Conservation (phyloP, 768 basidiomycete genomes). For the Hirschioporus abietinus region DNA sequence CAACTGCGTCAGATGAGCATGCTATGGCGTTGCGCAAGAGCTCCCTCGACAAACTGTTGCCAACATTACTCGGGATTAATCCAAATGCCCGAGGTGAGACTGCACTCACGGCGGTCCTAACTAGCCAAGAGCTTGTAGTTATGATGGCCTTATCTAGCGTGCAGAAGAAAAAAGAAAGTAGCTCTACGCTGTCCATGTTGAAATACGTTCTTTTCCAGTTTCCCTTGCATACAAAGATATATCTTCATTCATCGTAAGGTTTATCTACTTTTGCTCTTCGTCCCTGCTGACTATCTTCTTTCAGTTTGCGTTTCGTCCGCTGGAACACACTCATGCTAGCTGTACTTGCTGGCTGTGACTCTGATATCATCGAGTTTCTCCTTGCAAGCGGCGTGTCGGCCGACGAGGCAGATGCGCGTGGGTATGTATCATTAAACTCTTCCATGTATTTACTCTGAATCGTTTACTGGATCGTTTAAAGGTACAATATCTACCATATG, state of each 20-base stretch:
- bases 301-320: slow-evolving; percentile 41
- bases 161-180: too few relatives aligned
- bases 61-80: slow-evolving; percentile 48
- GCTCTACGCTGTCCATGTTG: neutral
- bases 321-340: slow-evolving; percentile 43
- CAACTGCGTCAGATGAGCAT: slow-evolving; percentile 34
- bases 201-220: slow-evolving; percentile 7
- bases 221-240: slow-evolving; percentile 6
- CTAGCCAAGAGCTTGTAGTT: neutral
- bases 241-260: neutral
- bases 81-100: slow-evolving; percentile 45
- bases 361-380: slow-evolving; percentile 43
- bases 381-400: slow-evolving; percentile 42
- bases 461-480: too few relatives aligned
- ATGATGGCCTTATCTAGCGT: too few relatives aligned
- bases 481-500: slow-evolving; percentile 55
- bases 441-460: neutral
- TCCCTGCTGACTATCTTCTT: slow-evolving; percentile 4
- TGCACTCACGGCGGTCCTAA: slow-evolving; percentile 40
- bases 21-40: slow-evolving; percentile 38
- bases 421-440: slow-evolving; percentile 29
- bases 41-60: slow-evolving; percentile 37
- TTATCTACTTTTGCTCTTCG: neutral
- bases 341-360: slow-evolving; percentile 23
- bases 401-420: slow-evolving; percentile 35